Conservation (phyloP, 495 filamentous ascomycete genomes). For the Penicillium verhagenii region DNA sequence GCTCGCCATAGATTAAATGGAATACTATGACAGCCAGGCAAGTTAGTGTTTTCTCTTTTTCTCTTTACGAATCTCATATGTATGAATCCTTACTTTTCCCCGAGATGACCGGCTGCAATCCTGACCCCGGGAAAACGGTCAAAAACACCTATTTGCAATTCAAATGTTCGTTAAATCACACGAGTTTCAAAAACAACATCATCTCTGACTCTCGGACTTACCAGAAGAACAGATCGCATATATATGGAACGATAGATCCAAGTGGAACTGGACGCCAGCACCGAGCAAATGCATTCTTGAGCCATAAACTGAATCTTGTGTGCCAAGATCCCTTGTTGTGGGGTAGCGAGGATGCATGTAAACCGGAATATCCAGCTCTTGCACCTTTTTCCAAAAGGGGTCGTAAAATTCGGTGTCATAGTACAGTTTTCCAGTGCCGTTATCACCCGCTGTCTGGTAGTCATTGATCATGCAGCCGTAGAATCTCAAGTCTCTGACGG, state of each 20-base stretch:
- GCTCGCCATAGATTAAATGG: constrained; percentile 6
- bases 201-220: no score
- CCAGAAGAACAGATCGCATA: not conserved
- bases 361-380: constrained; percentile 4
- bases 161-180: no score
- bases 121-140: not conserved
- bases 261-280: not conserved
- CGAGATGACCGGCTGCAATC: not conserved
- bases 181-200: no score
- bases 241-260: not conserved
- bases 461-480: not conserved
- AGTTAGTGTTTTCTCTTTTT: no score
- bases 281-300: not conserved
- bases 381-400: not conserved
- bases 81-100: not conserved
- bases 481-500: not conserved
- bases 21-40: not conserved
- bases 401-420: not conserved
- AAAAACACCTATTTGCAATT: not conserved
- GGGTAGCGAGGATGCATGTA: constrained; percentile 7
- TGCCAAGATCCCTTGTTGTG: not conserved
- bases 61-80: no score
- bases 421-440: not conserved
- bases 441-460: not conserved
- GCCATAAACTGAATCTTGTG: not conserved